Conservation (phyloP, 345 rosid genomes). For the Camelina hispida region DNA sequence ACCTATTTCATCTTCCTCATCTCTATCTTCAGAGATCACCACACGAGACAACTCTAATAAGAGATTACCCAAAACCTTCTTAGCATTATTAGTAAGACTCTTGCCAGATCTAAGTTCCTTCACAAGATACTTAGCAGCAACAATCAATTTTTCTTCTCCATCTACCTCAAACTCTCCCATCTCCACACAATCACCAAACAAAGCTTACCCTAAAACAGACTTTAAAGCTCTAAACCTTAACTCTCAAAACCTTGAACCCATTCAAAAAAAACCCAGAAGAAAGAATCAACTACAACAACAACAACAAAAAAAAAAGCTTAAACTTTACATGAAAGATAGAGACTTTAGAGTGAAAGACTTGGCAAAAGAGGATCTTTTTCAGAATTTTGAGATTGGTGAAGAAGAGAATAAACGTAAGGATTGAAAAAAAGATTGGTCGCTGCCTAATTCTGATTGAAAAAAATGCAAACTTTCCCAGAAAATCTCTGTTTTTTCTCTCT, state of each 20-base stretch:
- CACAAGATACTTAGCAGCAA: conserved; percentile 63
- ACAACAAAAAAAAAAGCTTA: neutral
- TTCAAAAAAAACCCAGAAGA: conserved; percentile 31
- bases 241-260: conserved; percentile 22
- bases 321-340: conserved; percentile 11
- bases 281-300: conserved; percentile 1
- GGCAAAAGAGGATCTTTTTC: conserved; percentile 7
- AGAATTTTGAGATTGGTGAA: conserved; percentile 19
- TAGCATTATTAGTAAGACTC: conserved; percentile 63
- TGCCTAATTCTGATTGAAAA: conserved; percentile 22
- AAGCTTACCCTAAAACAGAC: conserved; percentile 20
- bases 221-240: conserved; percentile 18
- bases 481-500: neutral
- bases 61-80: conserved; percentile 63
- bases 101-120: conserved; percentile 63
- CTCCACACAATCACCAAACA: conserved; percentile 32
- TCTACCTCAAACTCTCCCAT: conserved; percentile 61
- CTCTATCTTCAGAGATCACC: conserved; percentile 41
- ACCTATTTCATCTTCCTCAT: conserved; percentile 40
- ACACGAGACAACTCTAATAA: conserved; percentile 63
- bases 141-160: conserved; percentile 68
- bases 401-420: neutral
- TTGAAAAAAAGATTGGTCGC: neutral
- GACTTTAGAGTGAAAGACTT: conserved; percentile 4
- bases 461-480: neutral